Conservation (phyloP, 2,329 filamentous ascomycete species). For the Fusarium bactridioides region DNA sequence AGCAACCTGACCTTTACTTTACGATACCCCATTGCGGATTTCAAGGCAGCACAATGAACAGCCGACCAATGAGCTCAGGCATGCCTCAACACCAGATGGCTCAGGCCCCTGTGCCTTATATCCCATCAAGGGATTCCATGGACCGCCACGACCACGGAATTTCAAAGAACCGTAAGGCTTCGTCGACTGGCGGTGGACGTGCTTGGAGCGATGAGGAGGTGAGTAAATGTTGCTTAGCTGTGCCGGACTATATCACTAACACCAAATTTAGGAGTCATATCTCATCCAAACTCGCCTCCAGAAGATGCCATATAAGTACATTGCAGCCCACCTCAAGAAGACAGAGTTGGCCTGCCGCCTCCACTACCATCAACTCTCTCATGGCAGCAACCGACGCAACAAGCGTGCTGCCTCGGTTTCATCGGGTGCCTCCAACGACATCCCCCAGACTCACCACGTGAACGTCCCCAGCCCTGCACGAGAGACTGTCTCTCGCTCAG, state of each 20-base stretch:
- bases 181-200: conserved; percentile 76
- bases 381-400: conserved; percentile 82
- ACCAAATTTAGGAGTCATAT: conserved; percentile 72
- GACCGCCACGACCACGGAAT: conserved; percentile 67
- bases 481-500: conserved; percentile 58
- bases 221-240: conserved; percentile 34
- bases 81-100: conserved; percentile 63
- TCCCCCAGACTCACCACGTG: conserved; percentile 57
- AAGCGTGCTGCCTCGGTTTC: conserved; percentile 78
- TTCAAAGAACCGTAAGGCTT: conserved; percentile 71
- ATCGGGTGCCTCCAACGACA: conserved; percentile 62
- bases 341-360: conserved; percentile 87
- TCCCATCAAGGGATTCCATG: conserved; percentile 61
- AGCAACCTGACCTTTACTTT: conserved; percentile 4
- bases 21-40: conserved; percentile 35
- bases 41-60: conserved; percentile 31
- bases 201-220: conserved; percentile 90
- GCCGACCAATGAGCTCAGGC: conserved; percentile 28
- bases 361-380: conserved; percentile 86
- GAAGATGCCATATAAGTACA: conserved; percentile 92
- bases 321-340: conserved; percentile 84
- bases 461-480: conserved; percentile 60
- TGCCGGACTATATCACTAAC: conserved; percentile 21
- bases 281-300: conserved; percentile 84
- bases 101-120: conserved; percentile 55